Percentiles rank a stretch among this genome's conserved stretches.
phyloP scores from a whole-genome alignment of 2,329 filamentous ascomycete species.

The Verticillium alfalfae region DNA sequence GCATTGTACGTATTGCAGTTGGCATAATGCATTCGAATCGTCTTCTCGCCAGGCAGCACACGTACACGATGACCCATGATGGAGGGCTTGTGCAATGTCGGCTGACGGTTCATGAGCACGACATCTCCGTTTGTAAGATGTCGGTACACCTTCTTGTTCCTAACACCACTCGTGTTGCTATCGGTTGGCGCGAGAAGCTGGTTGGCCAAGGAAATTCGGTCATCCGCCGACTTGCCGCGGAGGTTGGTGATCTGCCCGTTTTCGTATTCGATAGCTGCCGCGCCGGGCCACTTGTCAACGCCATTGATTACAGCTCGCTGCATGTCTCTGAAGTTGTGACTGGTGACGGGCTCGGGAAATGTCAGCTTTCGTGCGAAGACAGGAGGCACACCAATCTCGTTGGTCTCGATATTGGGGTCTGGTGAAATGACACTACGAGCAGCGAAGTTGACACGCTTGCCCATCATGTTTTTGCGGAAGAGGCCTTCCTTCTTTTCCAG shows the following conservation, averaged over 20 bases:
- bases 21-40: slow-evolving; percentile 98
- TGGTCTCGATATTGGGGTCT: slow-evolving; percentile 97
- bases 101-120: slow-evolving; percentile 97
- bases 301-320: slow-evolving; percentile 96
- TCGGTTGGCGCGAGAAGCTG: slow-evolving; percentile 83
- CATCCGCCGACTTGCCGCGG: slow-evolving; percentile 79
- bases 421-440: slow-evolving; percentile 97
- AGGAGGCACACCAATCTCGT: slow-evolving; percentile 97
- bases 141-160: slow-evolving; percentile 93
- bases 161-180: slow-evolving; percentile 65
- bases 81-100: slow-evolving; percentile 94
- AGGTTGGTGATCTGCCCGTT: slow-evolving; percentile 87
- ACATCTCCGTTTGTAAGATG: slow-evolving; percentile 96
- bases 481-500: slow-evolving; percentile 98
- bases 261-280: slow-evolving; percentile 91
- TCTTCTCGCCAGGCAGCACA: slow-evolving; percentile 90
- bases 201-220: slow-evolving; percentile 84
- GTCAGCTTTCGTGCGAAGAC: slow-evolving; percentile 95
- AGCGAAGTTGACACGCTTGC: slow-evolving; percentile 97
- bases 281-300: slow-evolving; percentile 88
- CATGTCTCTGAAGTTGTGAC: slow-evolving; percentile 93
- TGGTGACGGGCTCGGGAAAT: slow-evolving; percentile 94
- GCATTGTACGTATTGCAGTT: slow-evolving; percentile 99
- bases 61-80: slow-evolving; percentile 97
- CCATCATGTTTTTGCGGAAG: slow-evolving; percentile 99